Evolutionary conservation across 805 yeast genomes (phyloP), one percentile per base, ranked within the genome.

Genomic region (Saccharomyces jurei): DNA sequence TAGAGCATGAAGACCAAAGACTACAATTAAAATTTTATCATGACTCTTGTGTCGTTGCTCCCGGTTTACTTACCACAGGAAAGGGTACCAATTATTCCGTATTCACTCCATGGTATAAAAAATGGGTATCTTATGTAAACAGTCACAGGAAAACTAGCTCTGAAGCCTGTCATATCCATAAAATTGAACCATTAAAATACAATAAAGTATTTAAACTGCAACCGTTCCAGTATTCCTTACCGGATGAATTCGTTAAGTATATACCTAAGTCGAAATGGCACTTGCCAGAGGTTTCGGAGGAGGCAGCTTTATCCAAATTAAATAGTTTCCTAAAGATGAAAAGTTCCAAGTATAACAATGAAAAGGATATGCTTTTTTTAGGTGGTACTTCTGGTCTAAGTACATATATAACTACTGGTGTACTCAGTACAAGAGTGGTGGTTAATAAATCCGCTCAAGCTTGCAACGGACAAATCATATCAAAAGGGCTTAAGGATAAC

Each of bases 71-170:
- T 36, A 66, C 62, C 6, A 72, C 81, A 0, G 72, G 74, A 36
- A 74, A 73, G 57, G 79, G 78, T 0, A 70, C 76, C 1, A 77
- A 71, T 50, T 78, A 74, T 52, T 72, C 79, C 1, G 77, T 76
- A 10, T 78, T 77, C 56, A 70, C 79, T 3, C 81, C 81, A 0
- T 78, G 80, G 80, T 76, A 69, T 57, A 74, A 68, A 53, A 70
- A 74, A 30, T 78, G 81, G 81, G 60, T 63, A 6, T 60, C 63
- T 14, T 59, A 65, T 50, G 58, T 75, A 10, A 60, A 70, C 41
- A 57, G 58, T 5, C 41, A 60, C 26, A 55, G 56, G 8, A 29
- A 50, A n/a, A 17, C 11, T 6, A 17, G 25, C 11, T 36, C 44
- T 17, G 44, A 21, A 17, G 17, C 17, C 44, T 31, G 46, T 41